Evolutionary conservation across 2,329 filamentous ascomycete species (phyloP).

Genomic region (Decorospora gaudefroyi): DNA sequence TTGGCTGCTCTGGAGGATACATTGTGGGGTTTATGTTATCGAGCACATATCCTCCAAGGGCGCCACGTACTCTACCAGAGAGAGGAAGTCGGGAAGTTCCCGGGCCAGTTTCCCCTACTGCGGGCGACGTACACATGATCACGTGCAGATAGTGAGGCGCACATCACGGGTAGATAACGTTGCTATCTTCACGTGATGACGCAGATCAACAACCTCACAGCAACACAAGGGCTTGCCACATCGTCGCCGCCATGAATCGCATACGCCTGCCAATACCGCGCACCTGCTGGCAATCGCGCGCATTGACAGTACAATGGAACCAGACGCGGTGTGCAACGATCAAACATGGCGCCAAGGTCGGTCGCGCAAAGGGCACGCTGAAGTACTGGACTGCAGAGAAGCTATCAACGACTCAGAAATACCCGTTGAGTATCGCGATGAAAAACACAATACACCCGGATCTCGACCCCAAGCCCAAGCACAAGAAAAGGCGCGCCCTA

Average conservation of each 20-base stretch:
- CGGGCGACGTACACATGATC: conserved; percentile 16
- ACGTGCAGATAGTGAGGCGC: conserved; percentile 14
- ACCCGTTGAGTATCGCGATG: conserved; percentile 20
- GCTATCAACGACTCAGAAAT: conserved; percentile 20
- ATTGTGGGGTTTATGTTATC: conserved; percentile 6
- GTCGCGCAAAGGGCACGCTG: conserved; percentile 2
- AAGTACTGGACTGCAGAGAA: conserved; percentile 21
- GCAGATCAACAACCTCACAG: conserved; percentile 4
- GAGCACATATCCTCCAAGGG: too few species aligned
- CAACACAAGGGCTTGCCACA: too few species aligned
- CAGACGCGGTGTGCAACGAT: conserved; percentile 10
- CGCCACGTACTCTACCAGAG: too few species aligned
- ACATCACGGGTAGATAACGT: conserved; percentile 12
- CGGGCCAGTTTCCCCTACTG: too few species aligned
- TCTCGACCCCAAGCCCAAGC: conserved; percentile 5
- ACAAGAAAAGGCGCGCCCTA: conserved; percentile 1
- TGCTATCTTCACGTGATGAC: too few species aligned
- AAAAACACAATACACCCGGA: conserved; percentile 15
- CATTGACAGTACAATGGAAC: neutral
- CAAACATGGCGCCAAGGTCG: conserved; percentile 1
- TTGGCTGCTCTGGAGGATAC: neutral
- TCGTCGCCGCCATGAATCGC: conserved; percentile 24
- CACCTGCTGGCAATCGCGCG: conserved; percentile 5
- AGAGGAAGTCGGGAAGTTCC: too few species aligned
- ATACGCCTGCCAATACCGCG: conserved; percentile 19